Evolutionary conservation across 1,284 basidiomycete species (phyloP).

Genomic region (Heterobasidion occidentale): DNA sequence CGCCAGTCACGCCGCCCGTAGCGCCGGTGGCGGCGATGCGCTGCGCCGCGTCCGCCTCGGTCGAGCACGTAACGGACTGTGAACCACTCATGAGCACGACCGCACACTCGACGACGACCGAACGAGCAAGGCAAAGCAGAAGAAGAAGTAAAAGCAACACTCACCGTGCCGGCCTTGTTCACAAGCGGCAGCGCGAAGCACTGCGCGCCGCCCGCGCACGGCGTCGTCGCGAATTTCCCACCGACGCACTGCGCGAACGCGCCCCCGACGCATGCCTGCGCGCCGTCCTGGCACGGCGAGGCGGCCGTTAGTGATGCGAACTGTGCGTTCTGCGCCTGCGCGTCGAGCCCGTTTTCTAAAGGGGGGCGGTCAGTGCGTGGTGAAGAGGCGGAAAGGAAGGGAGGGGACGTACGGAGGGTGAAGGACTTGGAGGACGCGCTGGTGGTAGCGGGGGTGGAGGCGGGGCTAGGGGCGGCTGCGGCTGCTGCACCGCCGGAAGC

Average conservation of each 20-base stretch:
- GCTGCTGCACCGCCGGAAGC: neutral
- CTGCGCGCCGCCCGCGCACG: slow-evolving; percentile 30
- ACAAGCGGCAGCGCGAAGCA: slow-evolving; percentile 56
- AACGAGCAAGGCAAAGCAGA: neutral
- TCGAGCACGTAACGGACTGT: slow-evolving; percentile 42
- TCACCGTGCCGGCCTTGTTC: slow-evolving; percentile 39
- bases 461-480: neutral
- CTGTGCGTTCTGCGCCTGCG: slow-evolving; percentile 42
- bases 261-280: slow-evolving; percentile 25
- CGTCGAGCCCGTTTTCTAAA: slow-evolving; percentile 41
- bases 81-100: neutral
- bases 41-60: slow-evolving; percentile 37
- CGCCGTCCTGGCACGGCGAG: slow-evolving; percentile 38
- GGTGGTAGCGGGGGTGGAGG: slow-evolving; percentile 2
- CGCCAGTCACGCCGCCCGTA: slow-evolving; percentile 21
- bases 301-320: slow-evolving; percentile 32
- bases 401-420: slow-evolving; percentile 11
- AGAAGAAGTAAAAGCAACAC: neutral
- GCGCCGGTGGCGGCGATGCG: slow-evolving; percentile 48
- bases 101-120: neutral
- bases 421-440: neutral
- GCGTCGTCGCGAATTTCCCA: slow-evolving; percentile 32
- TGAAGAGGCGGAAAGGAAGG: neutral
- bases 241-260: slow-evolving; percentile 36
- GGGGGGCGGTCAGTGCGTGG: slow-evolving; percentile 4